These are phyloP conservation scores for Colletotrichum sp. DNA, from an alignment of 2,329 filamentous ascomycete species.

Conservation along the genomic window DNA sequence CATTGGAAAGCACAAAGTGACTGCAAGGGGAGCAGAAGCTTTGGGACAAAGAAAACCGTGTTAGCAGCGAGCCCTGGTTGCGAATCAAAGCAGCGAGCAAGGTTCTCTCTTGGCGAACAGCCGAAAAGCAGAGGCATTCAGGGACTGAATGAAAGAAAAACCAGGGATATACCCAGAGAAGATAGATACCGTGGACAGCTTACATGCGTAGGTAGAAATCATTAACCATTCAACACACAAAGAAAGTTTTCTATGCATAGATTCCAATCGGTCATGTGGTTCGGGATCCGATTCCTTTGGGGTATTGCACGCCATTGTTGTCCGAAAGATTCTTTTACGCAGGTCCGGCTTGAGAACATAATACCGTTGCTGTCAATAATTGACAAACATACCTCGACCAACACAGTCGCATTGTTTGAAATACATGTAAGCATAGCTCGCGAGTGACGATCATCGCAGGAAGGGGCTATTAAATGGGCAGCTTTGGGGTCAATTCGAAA, in stretches of 20 bases:
- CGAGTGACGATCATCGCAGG: no score
- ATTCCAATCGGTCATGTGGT: no score
- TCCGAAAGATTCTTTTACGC: no score
- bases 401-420: not conserved
- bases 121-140: not conserved
- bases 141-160: not conserved
- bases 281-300: no score
- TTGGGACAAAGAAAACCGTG: not conserved
- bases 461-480: not conserved
- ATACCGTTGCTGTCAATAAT: no score
- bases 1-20: not conserved
- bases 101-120: not conserved
- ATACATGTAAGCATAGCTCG: no score
- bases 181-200: not conserved
- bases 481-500: not conserved
- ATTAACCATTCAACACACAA: not conserved
- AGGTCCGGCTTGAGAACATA: no score
- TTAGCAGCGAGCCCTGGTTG: accelerated
- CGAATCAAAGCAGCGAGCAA: not conserved
- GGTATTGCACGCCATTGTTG: no score
- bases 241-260: not conserved
- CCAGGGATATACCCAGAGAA: not conserved
- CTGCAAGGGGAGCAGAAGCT: not conserved
- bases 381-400: no score
- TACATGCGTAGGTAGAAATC: not conserved